phyloP scores from a whole-genome alignment of 306 rosid species.

The Medicago lupulina region DNA sequence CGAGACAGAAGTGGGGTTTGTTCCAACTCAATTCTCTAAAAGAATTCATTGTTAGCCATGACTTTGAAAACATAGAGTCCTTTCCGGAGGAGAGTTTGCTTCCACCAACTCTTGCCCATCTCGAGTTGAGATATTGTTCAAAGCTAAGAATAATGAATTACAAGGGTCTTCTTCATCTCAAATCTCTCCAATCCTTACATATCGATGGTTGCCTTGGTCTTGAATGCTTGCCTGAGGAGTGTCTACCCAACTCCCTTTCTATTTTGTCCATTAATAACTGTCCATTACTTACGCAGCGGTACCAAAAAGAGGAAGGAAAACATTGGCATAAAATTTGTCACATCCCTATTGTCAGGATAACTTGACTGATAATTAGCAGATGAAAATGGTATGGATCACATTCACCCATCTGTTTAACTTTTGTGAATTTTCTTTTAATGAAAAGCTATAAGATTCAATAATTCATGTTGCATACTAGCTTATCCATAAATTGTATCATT shows the following conservation, averaged over 20 bases:
- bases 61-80: constrained; percentile 4
- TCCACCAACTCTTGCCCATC: constrained; percentile 25
- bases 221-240: constrained; percentile 19
- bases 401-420: background rate
- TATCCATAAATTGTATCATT: background rate
- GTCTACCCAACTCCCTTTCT: constrained; percentile 33
- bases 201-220: rapidly evolving
- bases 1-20: background rate
- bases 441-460: background rate
- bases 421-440: background rate
- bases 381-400: background rate
- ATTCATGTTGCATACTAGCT: background rate
- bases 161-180: constrained; percentile 39
- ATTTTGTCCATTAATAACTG: rapidly evolving
- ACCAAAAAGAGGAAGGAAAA: constrained; percentile 17
- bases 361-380: background rate
- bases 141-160: constrained; percentile 28
- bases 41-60: background rate
- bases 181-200: background rate
- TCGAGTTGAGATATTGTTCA: background rate
- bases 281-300: constrained; percentile 8
- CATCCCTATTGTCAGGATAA: background rate
- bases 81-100: constrained; percentile 26
- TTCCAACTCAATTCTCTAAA: background rate
- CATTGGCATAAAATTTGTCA: constrained; percentile 29